Evolutionary conservation across 176 grass and related monocot genomes (phyloP), one percentile per base, ranked within the genome.

Genomic region (Chrysopogon serrulatus): DNA sequence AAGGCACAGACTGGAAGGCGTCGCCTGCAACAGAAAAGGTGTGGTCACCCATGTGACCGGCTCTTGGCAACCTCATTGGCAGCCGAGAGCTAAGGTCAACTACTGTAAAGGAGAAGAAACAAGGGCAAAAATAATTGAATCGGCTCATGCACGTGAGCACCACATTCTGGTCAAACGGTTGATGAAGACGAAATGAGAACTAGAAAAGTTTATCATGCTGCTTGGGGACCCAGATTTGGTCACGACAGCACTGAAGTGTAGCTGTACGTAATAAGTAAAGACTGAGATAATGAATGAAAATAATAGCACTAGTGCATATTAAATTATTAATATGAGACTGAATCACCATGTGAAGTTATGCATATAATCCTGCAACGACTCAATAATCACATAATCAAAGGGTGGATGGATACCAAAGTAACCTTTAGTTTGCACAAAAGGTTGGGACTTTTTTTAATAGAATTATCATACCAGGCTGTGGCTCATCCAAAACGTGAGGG

Each of bases 1-100:
- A 71, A 4, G 21, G 2, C 23, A 73, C 23, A 0, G 72, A 83
- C 6, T 92, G 90, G 27, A 35, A 27, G 90, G 90, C 5, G 68
- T 92, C 36, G 23, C 45, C 48, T 92, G 90, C 63, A 75, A 60
- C 4, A n/a, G n/a, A n/a, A n/a, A n/a, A n/a, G n/a, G n/a, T n/a
- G n/a, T n/a, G n/a, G n/a, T n/a, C n/a, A n/a, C n/a, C n/a, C n/a
- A n/a, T n/a, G n/a, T n/a, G n/a, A n/a, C n/a, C n/a, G n/a, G n/a
- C n/a, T n/a, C n/a, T n/a, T n/a, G n/a, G n/a, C n/a, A n/a, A n/a
- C n/a, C n/a, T n/a, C n/a, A n/a, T n/a, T n/a, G n/a, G n/a, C n/a
- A 65, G 16, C 63, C 16, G 32, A 65, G 31, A 65, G 6, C 31
- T 35, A 31, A 65, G 17, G 16, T 19, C 63, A 65, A 65, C 17